Percentiles rank a stretch among this genome's conserved stretches.
These are phyloP conservation scores for Taxawa tesnikishii DNA, from an alignment of 2,329 filamentous ascomycete genomes.

Conservation along the genomic window DNA sequence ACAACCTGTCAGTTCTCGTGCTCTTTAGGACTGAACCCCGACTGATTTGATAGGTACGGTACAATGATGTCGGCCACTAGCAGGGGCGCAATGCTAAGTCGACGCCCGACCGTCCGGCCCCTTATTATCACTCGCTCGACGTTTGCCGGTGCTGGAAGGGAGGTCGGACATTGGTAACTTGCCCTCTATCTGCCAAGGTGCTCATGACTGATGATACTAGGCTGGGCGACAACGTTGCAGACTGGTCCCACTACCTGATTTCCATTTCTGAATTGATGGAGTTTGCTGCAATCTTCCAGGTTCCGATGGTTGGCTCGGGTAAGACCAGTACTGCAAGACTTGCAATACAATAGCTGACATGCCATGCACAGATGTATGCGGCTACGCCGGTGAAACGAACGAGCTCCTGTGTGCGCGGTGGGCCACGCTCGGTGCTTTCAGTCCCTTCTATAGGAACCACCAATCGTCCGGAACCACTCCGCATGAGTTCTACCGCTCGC, in stretches of 20 bases:
- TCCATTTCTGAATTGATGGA: conserved; percentile 31
- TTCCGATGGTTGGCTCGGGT: conserved; percentile 39
- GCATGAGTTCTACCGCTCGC: conserved; percentile 66
- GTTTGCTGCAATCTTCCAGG: conserved; percentile 34
- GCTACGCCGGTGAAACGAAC: conserved; percentile 55
- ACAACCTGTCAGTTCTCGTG: too few relatives aligned
- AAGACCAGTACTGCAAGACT: too few relatives aligned
- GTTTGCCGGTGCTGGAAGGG: conserved; percentile 56
- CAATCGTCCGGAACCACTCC: conserved; percentile 39
- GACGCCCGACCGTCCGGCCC: conserved; percentile 52
- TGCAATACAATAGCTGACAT: too few relatives aligned
- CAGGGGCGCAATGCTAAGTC: conserved; percentile 51
- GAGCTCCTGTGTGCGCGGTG: conserved; percentile 64
- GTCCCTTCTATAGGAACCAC: conserved; percentile 67
- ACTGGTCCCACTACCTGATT: conserved; percentile 32
- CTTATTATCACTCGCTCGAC: conserved; percentile 66
- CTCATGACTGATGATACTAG: too few relatives aligned
- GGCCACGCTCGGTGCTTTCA: conserved; percentile 61
- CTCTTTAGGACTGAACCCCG: too few relatives aligned
- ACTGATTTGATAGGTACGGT: too few relatives aligned
- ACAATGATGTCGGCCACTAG: conserved; percentile 60
- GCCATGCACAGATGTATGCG: conserved; percentile 55
- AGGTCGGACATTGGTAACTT: conserved; percentile 50
- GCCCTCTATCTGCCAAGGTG: too few relatives aligned
- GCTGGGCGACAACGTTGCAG: conserved; percentile 41